A percentile compares a stretch with the other conserved stretches of the same genome.
phyloP scores from a whole-genome alignment of 2,329 filamentous ascomycete genomes.

The Colletotrichum spaethianum region DNA sequence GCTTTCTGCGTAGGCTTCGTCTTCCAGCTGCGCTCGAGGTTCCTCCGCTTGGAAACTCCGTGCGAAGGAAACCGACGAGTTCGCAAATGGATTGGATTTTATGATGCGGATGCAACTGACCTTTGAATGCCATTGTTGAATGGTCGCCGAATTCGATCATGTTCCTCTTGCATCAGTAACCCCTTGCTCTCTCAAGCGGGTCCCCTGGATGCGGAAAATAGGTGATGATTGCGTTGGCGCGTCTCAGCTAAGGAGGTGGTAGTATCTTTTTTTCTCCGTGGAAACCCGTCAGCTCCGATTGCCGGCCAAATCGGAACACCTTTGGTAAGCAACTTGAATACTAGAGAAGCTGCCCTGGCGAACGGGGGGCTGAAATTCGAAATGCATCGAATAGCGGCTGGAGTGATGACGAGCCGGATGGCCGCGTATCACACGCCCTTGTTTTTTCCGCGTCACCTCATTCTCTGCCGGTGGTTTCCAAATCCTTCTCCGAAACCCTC shows the following conservation, averaged over 20 bases:
- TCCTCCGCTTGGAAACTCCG: constrained; percentile 5
- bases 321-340: neutral
- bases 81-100: neutral
- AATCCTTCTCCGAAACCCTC: neutral
- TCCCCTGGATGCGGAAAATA: neutral
- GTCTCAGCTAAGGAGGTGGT: constrained; percentile 27
- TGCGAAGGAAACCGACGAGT: neutral
- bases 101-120: neutral
- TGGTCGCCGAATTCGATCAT: neutral
- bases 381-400: neutral
- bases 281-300: neutral
- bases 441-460: constrained; percentile 21
- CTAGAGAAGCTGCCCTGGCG: neutral
- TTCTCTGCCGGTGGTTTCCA: neutral
- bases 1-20: neutral
- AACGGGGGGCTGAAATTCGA: neutral
- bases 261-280: neutral
- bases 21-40: neutral
- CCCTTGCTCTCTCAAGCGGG: neutral
- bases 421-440: constrained; percentile 11
- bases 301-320: constrained; percentile 6
- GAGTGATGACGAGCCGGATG: constrained; percentile 10
- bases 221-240: constrained; percentile 26
- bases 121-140: constrained; percentile 7
- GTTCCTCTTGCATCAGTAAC: neutral